Evolutionary conservation across 371 early-diverging fungal species (phyloP).

Genomic region (Mortierella sp.): DNA sequence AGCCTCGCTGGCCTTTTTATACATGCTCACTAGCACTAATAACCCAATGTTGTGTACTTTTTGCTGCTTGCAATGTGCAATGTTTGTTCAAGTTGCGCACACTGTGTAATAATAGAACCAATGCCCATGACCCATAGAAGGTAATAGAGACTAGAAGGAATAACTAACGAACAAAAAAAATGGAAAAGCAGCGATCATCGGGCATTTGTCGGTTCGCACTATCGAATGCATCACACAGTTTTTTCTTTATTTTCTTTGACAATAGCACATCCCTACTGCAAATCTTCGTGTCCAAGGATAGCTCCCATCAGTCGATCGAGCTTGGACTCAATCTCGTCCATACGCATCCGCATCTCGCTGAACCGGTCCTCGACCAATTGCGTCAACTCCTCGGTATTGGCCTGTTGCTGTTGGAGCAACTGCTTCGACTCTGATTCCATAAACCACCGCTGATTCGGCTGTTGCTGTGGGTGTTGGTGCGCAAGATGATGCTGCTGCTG

Average conservation of each 20-base stretch:
- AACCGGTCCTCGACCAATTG: conserved; percentile 33
- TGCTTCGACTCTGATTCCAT: conserved; percentile 10
- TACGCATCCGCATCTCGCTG: conserved; percentile 32
- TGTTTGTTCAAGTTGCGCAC: no score
- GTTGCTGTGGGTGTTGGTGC: conserved; percentile 7
- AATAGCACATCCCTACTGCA: neutral
- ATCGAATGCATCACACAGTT: neutral
- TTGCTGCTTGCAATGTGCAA: no score
- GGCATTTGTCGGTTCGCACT: neutral
- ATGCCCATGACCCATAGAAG: no score
- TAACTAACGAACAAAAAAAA: neutral
- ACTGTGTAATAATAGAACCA: no score
- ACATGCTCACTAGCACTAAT: neutral
- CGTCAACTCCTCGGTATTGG: conserved; percentile 19
- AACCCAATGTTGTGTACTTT: neutral
- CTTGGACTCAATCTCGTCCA: conserved; percentile 46
- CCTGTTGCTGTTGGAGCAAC: conserved; percentile 7
- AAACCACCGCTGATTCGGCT: conserved; percentile 11
- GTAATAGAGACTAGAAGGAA: neutral
- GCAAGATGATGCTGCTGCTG: conserved; percentile 5
- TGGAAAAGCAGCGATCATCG: neutral
- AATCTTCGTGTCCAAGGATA: neutral
- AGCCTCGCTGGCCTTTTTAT: neutral
- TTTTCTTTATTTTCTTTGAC: neutral
- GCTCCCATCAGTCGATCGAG: conserved; percentile 42